A percentile compares a stretch with the other conserved stretches of the same genome.
Conservation (phyloP, 164 flowering plant genomes). For the Santalum album region DNA sequence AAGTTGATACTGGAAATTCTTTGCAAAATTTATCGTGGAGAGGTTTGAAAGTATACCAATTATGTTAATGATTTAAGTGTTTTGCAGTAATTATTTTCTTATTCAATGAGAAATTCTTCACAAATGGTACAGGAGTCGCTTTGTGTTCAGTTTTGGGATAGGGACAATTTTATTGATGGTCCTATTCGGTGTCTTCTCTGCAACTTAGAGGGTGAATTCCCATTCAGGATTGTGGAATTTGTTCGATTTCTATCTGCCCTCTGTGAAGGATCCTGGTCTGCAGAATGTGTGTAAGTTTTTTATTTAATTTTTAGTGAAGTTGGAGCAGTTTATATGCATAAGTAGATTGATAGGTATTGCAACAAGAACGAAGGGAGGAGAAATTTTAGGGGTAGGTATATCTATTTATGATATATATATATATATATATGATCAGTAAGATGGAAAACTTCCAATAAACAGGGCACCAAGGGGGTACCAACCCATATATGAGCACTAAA, state of each 20-base stretch:
- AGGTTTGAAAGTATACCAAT: slow-evolving; percentile 45
- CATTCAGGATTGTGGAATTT: slow-evolving; percentile 52
- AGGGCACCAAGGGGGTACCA: too few relatives aligned
- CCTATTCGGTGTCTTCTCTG: slow-evolving; percentile 82
- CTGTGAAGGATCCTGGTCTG: slow-evolving; percentile 90
- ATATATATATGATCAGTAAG: too few relatives aligned
- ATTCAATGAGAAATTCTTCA: slow-evolving; percentile 6
- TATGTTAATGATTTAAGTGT: slow-evolving; percentile 5
- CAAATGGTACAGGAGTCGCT: slow-evolving; percentile 72
- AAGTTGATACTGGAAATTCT: slow-evolving; percentile 65
- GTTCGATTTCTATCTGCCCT: slow-evolving; percentile 73
- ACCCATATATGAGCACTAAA: too few relatives aligned
- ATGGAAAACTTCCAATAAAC: too few relatives aligned
- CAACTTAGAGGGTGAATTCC: slow-evolving; percentile 80
- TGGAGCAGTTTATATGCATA: too few relatives aligned
- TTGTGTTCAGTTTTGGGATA: slow-evolving; percentile 92
- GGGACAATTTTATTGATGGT: slow-evolving; percentile 76
- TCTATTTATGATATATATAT: too few relatives aligned
- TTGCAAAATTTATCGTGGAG: slow-evolving; percentile 70
- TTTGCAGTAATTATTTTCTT: not conserved
- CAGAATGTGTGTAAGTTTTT: slow-evolving; percentile 83
- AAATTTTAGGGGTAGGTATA: too few relatives aligned
- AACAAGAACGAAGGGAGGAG: too few relatives aligned
- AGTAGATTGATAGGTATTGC: too few relatives aligned
- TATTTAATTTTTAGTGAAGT: too few relatives aligned